Percentiles rank a stretch among this genome's conserved stretches.
These are phyloP conservation scores for Sphenostylis stenocarpa DNA, from an alignment of 306 rosid species.

Conservation along the genomic window DNA sequence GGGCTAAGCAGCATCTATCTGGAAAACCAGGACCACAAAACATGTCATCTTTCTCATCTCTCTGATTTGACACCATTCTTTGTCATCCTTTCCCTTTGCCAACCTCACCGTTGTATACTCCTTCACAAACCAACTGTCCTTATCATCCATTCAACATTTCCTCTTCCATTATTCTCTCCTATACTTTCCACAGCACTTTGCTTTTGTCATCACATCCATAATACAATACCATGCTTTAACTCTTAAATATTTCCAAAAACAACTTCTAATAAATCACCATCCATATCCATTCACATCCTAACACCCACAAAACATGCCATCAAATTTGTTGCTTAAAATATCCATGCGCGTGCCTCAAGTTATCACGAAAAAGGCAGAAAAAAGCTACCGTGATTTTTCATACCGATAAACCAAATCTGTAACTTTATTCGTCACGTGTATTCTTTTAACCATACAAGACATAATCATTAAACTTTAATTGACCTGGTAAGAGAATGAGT, in stretches of 20 bases:
- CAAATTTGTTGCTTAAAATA: not conserved
- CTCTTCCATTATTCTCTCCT: constrained; percentile 22
- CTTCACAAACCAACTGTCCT: constrained; percentile 15
- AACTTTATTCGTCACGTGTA: too few relatives aligned
- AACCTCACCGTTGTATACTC: not conserved
- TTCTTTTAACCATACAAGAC: not conserved
- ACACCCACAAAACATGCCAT: not conserved
- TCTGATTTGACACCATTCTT: constrained; percentile 39
- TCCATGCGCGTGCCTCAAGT: not conserved
- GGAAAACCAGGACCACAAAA: constrained; percentile 43
- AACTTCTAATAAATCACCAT: not conserved
- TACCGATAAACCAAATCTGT: too few relatives aligned
- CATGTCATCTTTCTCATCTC: constrained; percentile 33
- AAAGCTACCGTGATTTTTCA: too few relatives aligned
- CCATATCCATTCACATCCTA: not conserved
- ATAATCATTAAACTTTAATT: not conserved
- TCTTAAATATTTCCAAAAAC: not conserved
- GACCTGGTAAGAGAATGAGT: not conserved
- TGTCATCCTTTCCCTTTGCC: constrained; percentile 10
- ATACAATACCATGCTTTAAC: not conserved
- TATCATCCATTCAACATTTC: constrained; percentile 4
- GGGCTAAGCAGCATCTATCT: too few relatives aligned
- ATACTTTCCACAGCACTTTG: not conserved
- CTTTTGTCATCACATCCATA: constrained; percentile 18
- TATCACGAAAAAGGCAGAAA: not conserved